Evolutionary conservation across 257 asterid species (phyloP), one percentile per base, ranked within the genome.

Genomic region (Solanum habrochaites): DNA sequence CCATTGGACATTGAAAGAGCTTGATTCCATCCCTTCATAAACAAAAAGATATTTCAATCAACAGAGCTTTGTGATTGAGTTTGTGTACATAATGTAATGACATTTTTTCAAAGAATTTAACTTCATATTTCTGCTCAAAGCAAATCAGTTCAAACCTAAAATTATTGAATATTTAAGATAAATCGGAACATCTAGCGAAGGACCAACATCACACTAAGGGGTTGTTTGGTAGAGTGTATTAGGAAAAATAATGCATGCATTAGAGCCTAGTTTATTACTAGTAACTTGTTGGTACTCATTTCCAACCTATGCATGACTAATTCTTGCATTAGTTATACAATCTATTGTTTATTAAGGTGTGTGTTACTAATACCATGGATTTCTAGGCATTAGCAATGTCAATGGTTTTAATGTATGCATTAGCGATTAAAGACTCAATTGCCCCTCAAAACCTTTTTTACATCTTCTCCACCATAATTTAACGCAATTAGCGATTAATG

Each of bases 21-120:
- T 75, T 88, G 92, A 89, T 93, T 90, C 99, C 99, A 97, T 37
- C 98, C 99, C 99, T 97, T 91, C 35, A 87, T 29, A 66, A 81
- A 85, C n/a, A 80, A 87, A 31, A 88, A 88, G 73, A 69, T 80
- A 80, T 11, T 82, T 73, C 72, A 52, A 85, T 90, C 83, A 84
- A 88, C 64, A 74, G 29, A 18, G 12, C 29, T 45, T 5, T 47
- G 45, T 80, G 49, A 29, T 80, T 18, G 27, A 80, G 49, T 39
- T 77, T 47, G 49, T 47, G 69, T 43, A 29, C 85, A 49, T 67
- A 27, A 80, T 5, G 20, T 49, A 80, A 80, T 16, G 85, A 29
- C 49, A n/a, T 16, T 0, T 27, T 80, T 49, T 31, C 43, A 47
- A 47, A 16, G 69, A 29, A 6, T 20, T 29, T 29, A 49, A 47